Evolutionary conservation across 495 filamentous ascomycete genomes (phyloP).

Genomic region (Penicillium riverlandense): DNA sequence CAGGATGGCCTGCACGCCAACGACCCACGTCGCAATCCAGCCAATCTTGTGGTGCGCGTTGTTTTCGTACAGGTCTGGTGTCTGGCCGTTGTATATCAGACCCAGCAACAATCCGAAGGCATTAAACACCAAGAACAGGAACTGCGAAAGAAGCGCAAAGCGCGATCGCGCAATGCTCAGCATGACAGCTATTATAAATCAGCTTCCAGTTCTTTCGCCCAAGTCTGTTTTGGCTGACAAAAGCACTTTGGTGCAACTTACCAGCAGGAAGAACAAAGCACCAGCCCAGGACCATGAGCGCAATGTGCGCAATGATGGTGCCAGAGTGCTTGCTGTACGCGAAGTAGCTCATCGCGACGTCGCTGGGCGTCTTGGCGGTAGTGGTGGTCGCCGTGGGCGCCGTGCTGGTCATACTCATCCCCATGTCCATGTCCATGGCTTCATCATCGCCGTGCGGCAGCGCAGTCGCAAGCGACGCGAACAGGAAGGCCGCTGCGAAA

Average conservation of each 20-base stretch:
- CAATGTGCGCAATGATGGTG: conserved; percentile 71
- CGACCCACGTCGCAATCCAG: conserved; percentile 73
- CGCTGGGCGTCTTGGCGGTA: not conserved
- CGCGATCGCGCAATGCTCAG: conserved; percentile 77
- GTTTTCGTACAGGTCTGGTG: conserved; percentile 81
- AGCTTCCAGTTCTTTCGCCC: not conserved
- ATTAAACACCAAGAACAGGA: conserved; percentile 68
- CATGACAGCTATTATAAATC: conserved; percentile 58
- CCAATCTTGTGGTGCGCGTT: conserved; percentile 87
- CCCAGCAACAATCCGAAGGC: conserved; percentile 63
- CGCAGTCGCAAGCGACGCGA: conserved; percentile 28
- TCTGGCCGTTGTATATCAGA: conserved; percentile 71
- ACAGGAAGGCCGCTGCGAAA: conserved; percentile 21
- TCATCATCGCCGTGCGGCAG: conserved; percentile 32
- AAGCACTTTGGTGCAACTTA: conserved; percentile 32
- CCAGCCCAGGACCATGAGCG: conserved; percentile 75
- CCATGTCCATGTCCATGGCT: conserved; percentile 32
- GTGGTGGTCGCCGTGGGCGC: conserved; percentile 25
- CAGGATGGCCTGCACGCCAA: conserved; percentile 60
- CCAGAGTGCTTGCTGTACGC: conserved; percentile 56
- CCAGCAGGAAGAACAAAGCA: conserved; percentile 75
- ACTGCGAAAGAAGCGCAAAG: conserved; percentile 63
- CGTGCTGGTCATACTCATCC: conserved; percentile 20
- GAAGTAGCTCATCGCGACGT: conserved; percentile 63
- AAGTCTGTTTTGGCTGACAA: not conserved